Evolutionary conservation across 169 alveolate species (phyloP).

Genomic region (Eimeria sp.): DNA sequence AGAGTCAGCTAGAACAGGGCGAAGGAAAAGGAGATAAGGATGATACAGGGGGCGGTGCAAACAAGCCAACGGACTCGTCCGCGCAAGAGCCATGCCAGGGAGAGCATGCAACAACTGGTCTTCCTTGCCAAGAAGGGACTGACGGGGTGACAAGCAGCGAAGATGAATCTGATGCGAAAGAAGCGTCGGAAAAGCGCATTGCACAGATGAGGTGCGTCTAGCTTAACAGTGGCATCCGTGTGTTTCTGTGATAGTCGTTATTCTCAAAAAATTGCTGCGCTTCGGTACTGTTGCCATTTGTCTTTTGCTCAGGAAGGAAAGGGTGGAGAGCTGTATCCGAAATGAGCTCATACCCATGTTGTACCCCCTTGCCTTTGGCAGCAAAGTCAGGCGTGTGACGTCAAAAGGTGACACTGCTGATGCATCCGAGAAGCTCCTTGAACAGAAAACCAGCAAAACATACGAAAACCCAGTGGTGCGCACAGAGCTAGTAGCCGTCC

Average conservation of each 20-base stretch:
- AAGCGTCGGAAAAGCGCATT: background rate
- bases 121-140: background rate
- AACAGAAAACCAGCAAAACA: background rate
- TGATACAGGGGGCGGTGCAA: background rate
- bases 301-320: background rate
- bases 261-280: background rate
- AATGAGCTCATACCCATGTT: slow-evolving; percentile 68
- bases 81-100: background rate
- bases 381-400: slow-evolving; percentile 35
- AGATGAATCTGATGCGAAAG: background rate
- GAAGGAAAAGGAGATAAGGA: background rate
- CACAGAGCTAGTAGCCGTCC: slow-evolving; percentile 74
- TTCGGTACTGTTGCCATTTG: background rate
- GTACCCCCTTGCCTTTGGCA: slow-evolving; percentile 75
- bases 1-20: background rate
- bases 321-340: slow-evolving; percentile 46
- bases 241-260: background rate
- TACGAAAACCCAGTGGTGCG: slow-evolving; percentile 71
- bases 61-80: background rate
- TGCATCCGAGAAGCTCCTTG: slow-evolving; percentile 20
- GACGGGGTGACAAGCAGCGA: slow-evolving; percentile 28
- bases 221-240: background rate
- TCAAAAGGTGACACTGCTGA: background rate
- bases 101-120: background rate
- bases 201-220: background rate